A percentile compares a stretch with the other conserved stretches of the same genome.
Evolutionary conservation across 768 basidiomycete genomes (phyloP).

Genomic region (Agaricus subrufescens): DNA sequence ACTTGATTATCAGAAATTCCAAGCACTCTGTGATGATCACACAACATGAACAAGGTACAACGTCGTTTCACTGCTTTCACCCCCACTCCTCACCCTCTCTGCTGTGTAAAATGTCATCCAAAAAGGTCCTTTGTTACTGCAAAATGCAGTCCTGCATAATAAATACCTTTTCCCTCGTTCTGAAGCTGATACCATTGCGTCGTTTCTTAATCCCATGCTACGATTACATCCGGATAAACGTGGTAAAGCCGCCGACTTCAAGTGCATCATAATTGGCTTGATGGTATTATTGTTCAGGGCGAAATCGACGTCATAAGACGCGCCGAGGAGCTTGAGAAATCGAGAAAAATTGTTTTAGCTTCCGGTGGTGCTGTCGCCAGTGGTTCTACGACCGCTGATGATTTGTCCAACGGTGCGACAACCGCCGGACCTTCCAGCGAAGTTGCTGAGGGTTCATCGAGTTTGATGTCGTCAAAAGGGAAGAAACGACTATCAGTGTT

Average conservation of each 20-base stretch:
- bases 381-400: not conserved
- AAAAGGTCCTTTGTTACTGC: too few relatives aligned
- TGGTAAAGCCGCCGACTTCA: conserved; percentile 80
- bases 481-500: conserved; percentile 7
- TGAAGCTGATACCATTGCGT: conserved; percentile 77
- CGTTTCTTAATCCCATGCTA: conserved; percentile 88
- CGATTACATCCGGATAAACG: conserved; percentile 84
- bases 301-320: conserved; percentile 79
- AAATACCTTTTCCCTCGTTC: conserved; percentile 89
- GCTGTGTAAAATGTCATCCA: too few relatives aligned
- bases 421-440: not conserved
- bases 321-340: conserved; percentile 49
- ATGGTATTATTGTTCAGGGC: conserved; percentile 80
- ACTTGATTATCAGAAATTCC: too few relatives aligned
- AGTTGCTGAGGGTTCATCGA: conserved; percentile 8
- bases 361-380: not conserved
- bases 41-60: too few relatives aligned
- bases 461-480: conserved; percentile 17
- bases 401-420: conserved; percentile 3
- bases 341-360: conserved; percentile 10
- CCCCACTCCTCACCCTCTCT: too few relatives aligned
- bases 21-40: too few relatives aligned
- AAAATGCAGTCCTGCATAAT: conserved; percentile 71
- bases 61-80: too few relatives aligned
- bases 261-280: conserved; percentile 83